Base-by-base conservation (phyloP, 768 basidiomycete genomes). In the Boletus pseudopeckii region DNA sequence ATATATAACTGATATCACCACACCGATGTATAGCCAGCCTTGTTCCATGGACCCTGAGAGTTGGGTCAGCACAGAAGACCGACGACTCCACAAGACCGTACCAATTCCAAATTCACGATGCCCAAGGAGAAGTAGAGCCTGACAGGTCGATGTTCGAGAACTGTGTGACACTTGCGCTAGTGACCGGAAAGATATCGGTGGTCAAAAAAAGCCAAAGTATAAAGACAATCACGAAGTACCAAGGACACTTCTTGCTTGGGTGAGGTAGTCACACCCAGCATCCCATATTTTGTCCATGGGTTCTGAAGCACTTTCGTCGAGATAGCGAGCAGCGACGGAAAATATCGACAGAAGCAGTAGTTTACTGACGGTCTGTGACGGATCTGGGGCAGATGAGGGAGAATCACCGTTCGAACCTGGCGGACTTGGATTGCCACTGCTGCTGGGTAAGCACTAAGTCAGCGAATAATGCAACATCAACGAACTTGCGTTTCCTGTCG, bases 21-120 rank as follows among this genome's bases (percentile, higher is more conserved):
- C 52, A 85, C 88, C 88, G 57, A 86, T 82, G 62, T 86, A 89
- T 44, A 90, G 76, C 92, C 92, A 95, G 1, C 87, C 89, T 65
- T 89, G 85, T 55, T 90, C 86, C 86, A 91, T 90, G 14, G 77
- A 74, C 28, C 78, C 77, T 78, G 55, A 30, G 49, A 36, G 33
- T 24, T 42, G 20, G 18, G n/a, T 67, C 32, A 70, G 58, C 30
- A 53, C 7, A 39, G 17, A 46, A 18, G 34, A 40, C 11, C 24
- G 33, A 37, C n/a, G n/a, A 42, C 14, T 20, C 14, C n/a, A 47
- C 15, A 37, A 24, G 26, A 24, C 42, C 69, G 72, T 77, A 63
- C 89, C 90, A 34, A 91, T 85, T 14, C 93, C 93, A 65, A 92
- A 88, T 72, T 94, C 91, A 6, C 91, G 80, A 65, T 90, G 83